A percentile compares a stretch with the other conserved stretches of the same genome.
These are phyloP conservation scores for Apiospora saccharicola DNA, from an alignment of 2,329 filamentous ascomycete genomes.

Conservation along the genomic window DNA sequence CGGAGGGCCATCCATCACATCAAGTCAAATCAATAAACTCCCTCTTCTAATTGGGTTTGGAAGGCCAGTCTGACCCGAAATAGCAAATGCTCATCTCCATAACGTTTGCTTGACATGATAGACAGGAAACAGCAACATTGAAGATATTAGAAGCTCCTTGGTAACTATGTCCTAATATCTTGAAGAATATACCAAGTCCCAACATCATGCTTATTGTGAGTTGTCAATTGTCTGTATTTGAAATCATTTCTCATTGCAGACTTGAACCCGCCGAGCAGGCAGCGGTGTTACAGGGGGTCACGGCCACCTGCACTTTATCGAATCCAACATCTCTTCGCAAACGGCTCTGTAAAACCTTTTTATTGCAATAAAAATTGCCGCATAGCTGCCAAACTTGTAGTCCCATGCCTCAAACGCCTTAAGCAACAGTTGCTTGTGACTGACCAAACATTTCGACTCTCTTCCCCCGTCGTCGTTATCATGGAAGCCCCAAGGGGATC, in stretches of 20 bases:
- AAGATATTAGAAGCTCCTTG: too few species aligned
- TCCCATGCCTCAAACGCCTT: slow-evolving; percentile 14
- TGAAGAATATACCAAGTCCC: too few species aligned
- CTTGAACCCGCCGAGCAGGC: background rate
- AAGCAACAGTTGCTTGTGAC: background rate
- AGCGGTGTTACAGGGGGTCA: background rate
- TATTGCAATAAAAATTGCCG: background rate
- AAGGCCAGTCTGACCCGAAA: background rate
- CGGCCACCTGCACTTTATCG: background rate
- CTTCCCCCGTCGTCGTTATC: background rate
- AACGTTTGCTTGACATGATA: too few species aligned
- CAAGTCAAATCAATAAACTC: too few species aligned
- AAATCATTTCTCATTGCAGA: background rate
- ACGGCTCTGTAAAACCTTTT: background rate
- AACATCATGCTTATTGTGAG: too few species aligned
- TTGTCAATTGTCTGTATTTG: too few species aligned
- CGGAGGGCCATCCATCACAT: too few species aligned
- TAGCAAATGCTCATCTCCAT: background rate
- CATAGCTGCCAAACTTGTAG: slow-evolving; percentile 22
- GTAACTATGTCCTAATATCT: too few species aligned
- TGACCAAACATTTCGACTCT: background rate
- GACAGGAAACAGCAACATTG: too few species aligned
- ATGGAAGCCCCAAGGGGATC: background rate
- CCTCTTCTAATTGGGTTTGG: too few species aligned
- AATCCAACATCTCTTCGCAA: background rate